phyloP scores from a whole-genome alignment of 805 yeast species.

The Zygosaccharomyces kombuchaensis region DNA sequence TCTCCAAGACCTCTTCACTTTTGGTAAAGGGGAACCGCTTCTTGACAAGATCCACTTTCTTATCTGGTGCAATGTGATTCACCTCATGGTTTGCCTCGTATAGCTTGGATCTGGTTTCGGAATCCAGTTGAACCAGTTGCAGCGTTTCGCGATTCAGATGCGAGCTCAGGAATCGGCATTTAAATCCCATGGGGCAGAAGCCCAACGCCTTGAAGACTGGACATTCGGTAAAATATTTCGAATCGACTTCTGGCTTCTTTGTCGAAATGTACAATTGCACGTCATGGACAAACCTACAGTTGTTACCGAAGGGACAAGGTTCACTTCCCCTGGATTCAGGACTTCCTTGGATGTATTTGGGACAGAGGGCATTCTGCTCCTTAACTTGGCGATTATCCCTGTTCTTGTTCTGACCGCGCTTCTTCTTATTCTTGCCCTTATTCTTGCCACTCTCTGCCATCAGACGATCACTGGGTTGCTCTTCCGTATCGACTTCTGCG shows the following conservation, averaged over 20 bases:
- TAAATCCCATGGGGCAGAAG: constrained; percentile 85
- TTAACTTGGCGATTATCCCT: constrained; percentile 68
- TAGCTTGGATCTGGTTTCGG: constrained; percentile 31
- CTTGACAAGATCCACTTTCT: constrained; percentile 38
- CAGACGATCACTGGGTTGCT: constrained; percentile 41
- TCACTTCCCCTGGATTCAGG: constrained; percentile 28
- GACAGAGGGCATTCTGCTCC: constrained; percentile 64
- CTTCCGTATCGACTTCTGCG: constrained; percentile 43
- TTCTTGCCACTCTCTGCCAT: constrained; percentile 42
- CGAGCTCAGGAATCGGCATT: constrained; percentile 83
- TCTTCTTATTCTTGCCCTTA: constrained; percentile 43
- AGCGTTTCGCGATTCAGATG: constrained; percentile 53
- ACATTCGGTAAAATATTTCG: constrained; percentile 46
- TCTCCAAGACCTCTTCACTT: constrained; percentile 55
- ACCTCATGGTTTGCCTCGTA: constrained; percentile 48
- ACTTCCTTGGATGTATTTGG: constrained; percentile 52
- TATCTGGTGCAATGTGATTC: constrained; percentile 51
- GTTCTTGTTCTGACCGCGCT: constrained; percentile 78
- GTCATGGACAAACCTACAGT: constrained; percentile 78
- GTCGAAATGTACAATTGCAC: constrained; percentile 54
- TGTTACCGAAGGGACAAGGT: constrained; percentile 62
- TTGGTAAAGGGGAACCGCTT: constrained; percentile 55
- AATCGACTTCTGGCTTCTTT: constrained; percentile 70
- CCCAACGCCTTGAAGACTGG: constrained; percentile 84
- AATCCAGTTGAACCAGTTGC: constrained; percentile 38